Evolutionary conservation across 1,284 basidiomycete genomes (phyloP).

Genomic region (Inonotus hispidus): DNA sequence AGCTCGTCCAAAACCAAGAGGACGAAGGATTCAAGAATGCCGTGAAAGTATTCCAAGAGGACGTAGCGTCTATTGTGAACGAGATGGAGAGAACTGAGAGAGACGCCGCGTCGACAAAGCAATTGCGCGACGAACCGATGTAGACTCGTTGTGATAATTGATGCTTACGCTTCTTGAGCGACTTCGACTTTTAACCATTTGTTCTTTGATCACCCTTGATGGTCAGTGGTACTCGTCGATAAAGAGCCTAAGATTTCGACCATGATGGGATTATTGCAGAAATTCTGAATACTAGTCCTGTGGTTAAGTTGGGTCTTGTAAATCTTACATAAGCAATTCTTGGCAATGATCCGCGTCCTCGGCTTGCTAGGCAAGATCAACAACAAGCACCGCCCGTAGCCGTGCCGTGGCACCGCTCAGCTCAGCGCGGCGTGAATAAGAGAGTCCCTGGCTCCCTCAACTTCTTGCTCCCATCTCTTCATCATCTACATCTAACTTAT

Average conservation of each 20-base stretch:
- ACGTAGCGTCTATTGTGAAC: not conserved
- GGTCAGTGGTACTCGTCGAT: too few relatives aligned
- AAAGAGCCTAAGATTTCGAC: too few relatives aligned
- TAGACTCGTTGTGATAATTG: not conserved
- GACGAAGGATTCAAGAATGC: not conserved
- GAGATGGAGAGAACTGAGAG: not conserved
- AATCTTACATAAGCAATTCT: not conserved
- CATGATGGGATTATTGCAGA: too few relatives aligned
- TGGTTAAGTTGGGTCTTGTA: too few relatives aligned
- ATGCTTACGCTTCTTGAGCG: too few relatives aligned
- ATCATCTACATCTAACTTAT: not conserved
- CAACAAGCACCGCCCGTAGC: not conserved
- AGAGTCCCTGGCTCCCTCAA: not conserved
- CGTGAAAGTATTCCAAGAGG: not conserved
- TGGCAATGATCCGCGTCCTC: not conserved
- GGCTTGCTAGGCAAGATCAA: not conserved
- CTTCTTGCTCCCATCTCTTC: not conserved
- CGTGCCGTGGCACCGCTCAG: not conserved
- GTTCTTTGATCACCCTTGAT: too few relatives aligned
- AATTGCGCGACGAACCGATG: not conserved
- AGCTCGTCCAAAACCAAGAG: not conserved
- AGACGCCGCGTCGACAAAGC: not conserved
- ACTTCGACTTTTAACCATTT: too few relatives aligned
- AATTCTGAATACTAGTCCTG: too few relatives aligned
- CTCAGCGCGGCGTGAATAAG: not conserved